These are phyloP conservation scores for Coemansia sp. DNA, from an alignment of 192 early-diverging fungal species.

Conservation along the genomic window DNA sequence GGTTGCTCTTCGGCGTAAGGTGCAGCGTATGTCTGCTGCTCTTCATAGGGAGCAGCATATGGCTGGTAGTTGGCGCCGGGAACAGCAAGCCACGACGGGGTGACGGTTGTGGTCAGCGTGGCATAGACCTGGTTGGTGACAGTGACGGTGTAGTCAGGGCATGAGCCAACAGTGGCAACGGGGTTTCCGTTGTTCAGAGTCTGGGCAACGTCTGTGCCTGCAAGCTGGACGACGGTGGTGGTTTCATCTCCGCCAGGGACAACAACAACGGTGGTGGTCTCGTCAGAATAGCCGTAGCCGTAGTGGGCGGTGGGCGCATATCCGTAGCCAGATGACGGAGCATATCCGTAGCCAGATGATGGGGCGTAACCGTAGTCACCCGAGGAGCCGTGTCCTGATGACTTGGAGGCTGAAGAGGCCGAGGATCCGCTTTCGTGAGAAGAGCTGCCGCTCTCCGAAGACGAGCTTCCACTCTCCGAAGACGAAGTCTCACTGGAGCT, in stretches of 20 bases:
- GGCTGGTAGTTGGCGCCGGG: constrained; percentile 1
- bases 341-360: too few relatives aligned
- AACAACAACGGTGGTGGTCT: constrained; percentile 18
- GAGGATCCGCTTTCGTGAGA: too few relatives aligned
- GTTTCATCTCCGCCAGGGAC: constrained; percentile 16
- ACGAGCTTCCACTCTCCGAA: too few relatives aligned
- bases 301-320: neutral
- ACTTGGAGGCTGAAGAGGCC: too few relatives aligned
- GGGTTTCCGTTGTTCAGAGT: constrained; percentile 41
- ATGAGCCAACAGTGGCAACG: constrained; percentile 39
- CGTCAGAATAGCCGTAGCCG: constrained; percentile 13
- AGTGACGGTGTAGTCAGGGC: constrained; percentile 50
- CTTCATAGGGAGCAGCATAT: neutral
- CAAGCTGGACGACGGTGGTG: constrained; percentile 40
- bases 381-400: too few relatives aligned
- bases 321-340: constrained; percentile 8
- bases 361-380: too few relatives aligned
- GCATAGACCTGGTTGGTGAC: constrained; percentile 43
- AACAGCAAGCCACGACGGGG: constrained; percentile 41
- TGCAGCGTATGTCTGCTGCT: neutral
- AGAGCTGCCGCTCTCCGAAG: too few relatives aligned
- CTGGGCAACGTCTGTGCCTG: constrained; percentile 30
- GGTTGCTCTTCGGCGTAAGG: too few relatives aligned
- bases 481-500: too few relatives aligned
- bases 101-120: constrained; percentile 39